A percentile compares a stretch with the other conserved stretches of the same genome.
Evolutionary conservation across 2,329 filamentous ascomycete species (phyloP).

Genomic region (Pseudopithomyces chartarum): DNA sequence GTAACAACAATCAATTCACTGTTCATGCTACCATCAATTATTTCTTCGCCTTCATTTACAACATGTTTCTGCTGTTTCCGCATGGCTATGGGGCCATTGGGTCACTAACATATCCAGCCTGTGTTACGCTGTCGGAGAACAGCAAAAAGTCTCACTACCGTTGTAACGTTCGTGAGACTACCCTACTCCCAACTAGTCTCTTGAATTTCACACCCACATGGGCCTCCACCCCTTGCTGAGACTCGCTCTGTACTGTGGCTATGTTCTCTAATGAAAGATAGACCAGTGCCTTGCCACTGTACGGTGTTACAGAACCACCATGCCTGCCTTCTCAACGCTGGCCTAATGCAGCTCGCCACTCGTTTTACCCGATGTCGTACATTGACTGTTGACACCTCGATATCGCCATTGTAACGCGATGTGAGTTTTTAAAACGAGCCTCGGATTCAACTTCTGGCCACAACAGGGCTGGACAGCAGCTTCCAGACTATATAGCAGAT

Average conservation of each 20-base stretch:
- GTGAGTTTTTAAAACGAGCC: too few relatives aligned
- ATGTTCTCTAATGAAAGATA: too few relatives aligned
- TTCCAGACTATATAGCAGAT: too few relatives aligned
- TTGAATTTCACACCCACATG: background rate
- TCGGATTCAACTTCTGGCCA: too few relatives aligned
- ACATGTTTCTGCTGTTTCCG: background rate
- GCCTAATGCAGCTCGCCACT: too few relatives aligned
- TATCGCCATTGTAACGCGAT: too few relatives aligned
- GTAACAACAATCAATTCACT: background rate
- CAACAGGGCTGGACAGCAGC: too few relatives aligned
- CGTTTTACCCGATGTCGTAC: too few relatives aligned
- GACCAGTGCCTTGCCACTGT: too few relatives aligned
- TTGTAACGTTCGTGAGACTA: conserved; percentile 9
- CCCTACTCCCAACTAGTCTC: background rate
- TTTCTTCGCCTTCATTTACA: background rate
- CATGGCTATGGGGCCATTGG: background rate
- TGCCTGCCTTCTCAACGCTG: too few relatives aligned
- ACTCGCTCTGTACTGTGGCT: background rate
- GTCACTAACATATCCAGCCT: background rate
- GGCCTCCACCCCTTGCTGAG: conserved; percentile 2
- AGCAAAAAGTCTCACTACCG: conserved; percentile 11
- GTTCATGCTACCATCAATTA: background rate
- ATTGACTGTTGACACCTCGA: too few relatives aligned
- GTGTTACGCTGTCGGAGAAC: background rate
- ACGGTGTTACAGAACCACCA: too few relatives aligned